Percentiles rank a stretch among this genome's conserved stretches.
These are phyloP conservation scores for Opeltia flavorubescens DNA, from an alignment of 495 filamentous ascomycete genomes.

Conservation along the genomic window DNA sequence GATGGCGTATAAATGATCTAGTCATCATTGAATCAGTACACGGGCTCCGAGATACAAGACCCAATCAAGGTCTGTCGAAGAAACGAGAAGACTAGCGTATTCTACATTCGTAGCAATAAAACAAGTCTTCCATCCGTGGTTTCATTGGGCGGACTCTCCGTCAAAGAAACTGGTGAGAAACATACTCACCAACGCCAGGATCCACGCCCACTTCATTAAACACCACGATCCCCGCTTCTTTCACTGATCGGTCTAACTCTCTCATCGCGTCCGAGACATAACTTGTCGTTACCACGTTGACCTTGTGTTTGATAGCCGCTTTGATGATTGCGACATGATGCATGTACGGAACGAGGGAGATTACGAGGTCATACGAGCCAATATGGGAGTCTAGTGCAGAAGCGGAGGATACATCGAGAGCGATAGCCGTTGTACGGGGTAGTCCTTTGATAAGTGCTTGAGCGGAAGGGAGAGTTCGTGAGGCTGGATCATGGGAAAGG, in stretches of 20 bases:
- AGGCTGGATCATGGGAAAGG: too few relatives aligned
- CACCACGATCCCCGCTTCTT: constrained; percentile 11
- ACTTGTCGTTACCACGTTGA: constrained; percentile 10
- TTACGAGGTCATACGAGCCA: background rate
- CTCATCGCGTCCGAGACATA: constrained; percentile 10
- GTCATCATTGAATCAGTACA: too few relatives aligned
- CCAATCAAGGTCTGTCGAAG: too few relatives aligned
- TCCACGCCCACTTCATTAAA: constrained; percentile 14
- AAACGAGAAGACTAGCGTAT: too few relatives aligned
- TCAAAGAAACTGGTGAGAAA: too few relatives aligned
- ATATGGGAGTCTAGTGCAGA: background rate
- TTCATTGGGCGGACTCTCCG: too few relatives aligned
- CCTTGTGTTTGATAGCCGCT: constrained; percentile 8
- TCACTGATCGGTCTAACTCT: constrained; percentile 4
- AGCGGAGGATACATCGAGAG: constrained; percentile 2
- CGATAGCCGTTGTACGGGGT: background rate
- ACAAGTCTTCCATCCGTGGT: too few relatives aligned
- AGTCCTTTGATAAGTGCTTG: background rate
- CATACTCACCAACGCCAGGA: too few relatives aligned
- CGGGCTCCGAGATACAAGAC: too few relatives aligned
- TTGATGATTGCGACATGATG: constrained; percentile 11
- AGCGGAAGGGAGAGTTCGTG: too few relatives aligned
- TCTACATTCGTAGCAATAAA: too few relatives aligned
- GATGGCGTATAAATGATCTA: too few relatives aligned
- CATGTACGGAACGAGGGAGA: constrained; percentile 9